Conservation (phyloP, 768 basidiomycete genomes). For the Wakefieldia striispora region DNA sequence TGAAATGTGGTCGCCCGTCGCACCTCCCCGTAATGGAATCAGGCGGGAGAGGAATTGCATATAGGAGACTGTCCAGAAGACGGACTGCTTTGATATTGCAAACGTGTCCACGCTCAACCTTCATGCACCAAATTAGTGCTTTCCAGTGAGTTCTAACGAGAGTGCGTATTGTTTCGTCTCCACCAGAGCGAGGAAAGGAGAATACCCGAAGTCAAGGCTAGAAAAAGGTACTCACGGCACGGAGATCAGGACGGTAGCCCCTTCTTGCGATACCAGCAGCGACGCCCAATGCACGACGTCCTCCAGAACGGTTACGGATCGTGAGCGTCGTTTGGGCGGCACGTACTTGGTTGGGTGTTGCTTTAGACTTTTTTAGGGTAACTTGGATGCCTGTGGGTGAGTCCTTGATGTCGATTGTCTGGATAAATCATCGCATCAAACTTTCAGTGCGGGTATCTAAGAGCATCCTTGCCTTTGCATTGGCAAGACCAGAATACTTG, state of each 20-base stretch:
- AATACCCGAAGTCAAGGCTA: not conserved
- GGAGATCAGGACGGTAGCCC: slow-evolving; percentile 77
- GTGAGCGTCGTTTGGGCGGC: slow-evolving; percentile 45
- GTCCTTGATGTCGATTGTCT: slow-evolving; percentile 69
- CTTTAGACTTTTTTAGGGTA: slow-evolving; percentile 62
- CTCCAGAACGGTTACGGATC: slow-evolving; percentile 68
- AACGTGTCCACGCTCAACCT: slow-evolving; percentile 92
- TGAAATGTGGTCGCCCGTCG: slow-evolving; percentile 24
- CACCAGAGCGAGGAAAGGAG: not conserved
- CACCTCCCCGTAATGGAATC: slow-evolving; percentile 30
- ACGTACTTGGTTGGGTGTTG: slow-evolving; percentile 49
- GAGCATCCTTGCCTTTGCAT: slow-evolving; percentile 59
- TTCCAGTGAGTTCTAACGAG: slow-evolving; percentile 93
- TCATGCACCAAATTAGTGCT: slow-evolving; percentile 58
- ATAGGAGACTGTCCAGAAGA: slow-evolving; percentile 21
- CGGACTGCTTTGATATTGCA: slow-evolving; percentile 60
- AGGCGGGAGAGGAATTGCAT: slow-evolving; percentile 29
- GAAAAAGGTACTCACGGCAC: slow-evolving; percentile 54
- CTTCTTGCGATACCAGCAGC: slow-evolving; percentile 57
- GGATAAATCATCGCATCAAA: slow-evolving; percentile 2
- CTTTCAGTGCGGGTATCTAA: not conserved
- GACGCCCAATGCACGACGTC: slow-evolving; percentile 68
- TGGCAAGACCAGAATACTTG: slow-evolving; percentile 89
- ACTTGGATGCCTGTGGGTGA: slow-evolving; percentile 57
- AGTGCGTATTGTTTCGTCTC: slow-evolving; percentile 49